Base-by-base conservation (phyloP, 2,329 filamentous ascomycete genomes). In the Cercospora brassicicola region DNA sequence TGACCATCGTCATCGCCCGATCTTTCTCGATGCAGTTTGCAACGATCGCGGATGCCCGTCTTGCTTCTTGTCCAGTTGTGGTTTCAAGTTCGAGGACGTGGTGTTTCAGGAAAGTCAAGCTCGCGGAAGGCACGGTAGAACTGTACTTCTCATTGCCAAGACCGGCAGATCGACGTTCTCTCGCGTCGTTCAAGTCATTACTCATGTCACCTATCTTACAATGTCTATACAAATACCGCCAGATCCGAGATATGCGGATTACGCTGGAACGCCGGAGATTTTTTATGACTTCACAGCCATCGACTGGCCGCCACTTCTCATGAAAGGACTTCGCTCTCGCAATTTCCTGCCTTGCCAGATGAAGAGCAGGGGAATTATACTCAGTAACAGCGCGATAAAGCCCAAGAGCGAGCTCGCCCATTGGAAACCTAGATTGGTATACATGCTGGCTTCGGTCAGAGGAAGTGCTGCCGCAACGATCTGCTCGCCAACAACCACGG, bases 321-420 rank as follows among this genome's bases (percentile, higher is more conserved):
- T 80, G 66, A 79, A 78, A 8, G 76, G 76, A 68, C 76, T 79
- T 48, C 74, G 71, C 51, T 68, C 72, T 20, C 79, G 69, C 26
- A 80, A 72, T 55, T 68, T 64, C 28, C 64, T 67, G 2, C 80
- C 81, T 66, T 74, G 77, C 64, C 73, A 74, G 13, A 82, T 68
- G 66, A 85, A 75, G 3, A 83, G 74, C 15, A 85, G 74, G 0
- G 83, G 84, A 36, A 81, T 81, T 48, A 79, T 79, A 56, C 80
- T 82, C 62, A 86, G 69, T 9, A 75, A 65, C 55, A 85, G 66
- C 8, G 81, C 81, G 1, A 84, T 59, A 39, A 84, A 82, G 0
- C 76, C 84, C 23, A 85, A 70, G 26, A 85, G 66, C 18, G 78
- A 82, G 69, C 83, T 84, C 28, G 83, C 84, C 83, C 82, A 85